phyloP scores from a whole-genome alignment of 1,139 yeast genomes.

The Keqinozyma sinolaborantium region DNA sequence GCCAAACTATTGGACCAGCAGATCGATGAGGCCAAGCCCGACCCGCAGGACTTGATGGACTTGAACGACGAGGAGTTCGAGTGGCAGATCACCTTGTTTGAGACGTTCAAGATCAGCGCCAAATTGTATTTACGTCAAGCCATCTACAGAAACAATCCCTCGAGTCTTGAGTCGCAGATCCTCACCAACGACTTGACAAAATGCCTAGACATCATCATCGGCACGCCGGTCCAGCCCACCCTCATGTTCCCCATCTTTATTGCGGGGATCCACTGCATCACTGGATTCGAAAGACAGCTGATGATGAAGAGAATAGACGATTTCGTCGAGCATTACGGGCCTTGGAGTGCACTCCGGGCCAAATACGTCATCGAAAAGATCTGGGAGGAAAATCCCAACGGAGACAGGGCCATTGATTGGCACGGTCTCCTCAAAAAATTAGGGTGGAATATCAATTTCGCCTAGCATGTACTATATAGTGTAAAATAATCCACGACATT shows the following conservation, averaged over 20 bases:
- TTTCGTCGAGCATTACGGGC: constrained; percentile 58
- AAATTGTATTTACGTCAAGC: constrained; percentile 66
- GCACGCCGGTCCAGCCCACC: constrained; percentile 67
- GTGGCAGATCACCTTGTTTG: constrained; percentile 67
- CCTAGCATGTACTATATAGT: constrained; percentile 21
- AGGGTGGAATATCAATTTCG: constrained; percentile 81
- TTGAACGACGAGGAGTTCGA: constrained; percentile 56
- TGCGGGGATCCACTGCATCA: constrained; percentile 67
- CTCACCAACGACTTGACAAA: constrained; percentile 52
- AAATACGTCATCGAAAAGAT: constrained; percentile 55
- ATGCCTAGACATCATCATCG: constrained; percentile 60
- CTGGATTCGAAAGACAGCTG: constrained; percentile 42
- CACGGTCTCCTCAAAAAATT: constrained; percentile 58
- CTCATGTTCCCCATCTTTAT: constrained; percentile 74
- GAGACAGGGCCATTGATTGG: constrained; percentile 55
- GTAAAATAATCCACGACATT: neutral
- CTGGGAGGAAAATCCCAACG: constrained; percentile 37
- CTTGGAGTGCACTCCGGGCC: constrained; percentile 64
- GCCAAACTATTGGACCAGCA: constrained; percentile 47
- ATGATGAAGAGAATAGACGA: constrained; percentile 54
- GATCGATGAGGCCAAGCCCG: constrained; percentile 54
- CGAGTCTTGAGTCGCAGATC: constrained; percentile 62
- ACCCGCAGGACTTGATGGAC: constrained; percentile 42
- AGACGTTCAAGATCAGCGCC: constrained; percentile 68
- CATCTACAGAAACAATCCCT: constrained; percentile 56